Evolutionary conservation across 257 asterid species (phyloP), one percentile per base, ranked within the genome.

Genomic region (Knoxia roxburghii): DNA sequence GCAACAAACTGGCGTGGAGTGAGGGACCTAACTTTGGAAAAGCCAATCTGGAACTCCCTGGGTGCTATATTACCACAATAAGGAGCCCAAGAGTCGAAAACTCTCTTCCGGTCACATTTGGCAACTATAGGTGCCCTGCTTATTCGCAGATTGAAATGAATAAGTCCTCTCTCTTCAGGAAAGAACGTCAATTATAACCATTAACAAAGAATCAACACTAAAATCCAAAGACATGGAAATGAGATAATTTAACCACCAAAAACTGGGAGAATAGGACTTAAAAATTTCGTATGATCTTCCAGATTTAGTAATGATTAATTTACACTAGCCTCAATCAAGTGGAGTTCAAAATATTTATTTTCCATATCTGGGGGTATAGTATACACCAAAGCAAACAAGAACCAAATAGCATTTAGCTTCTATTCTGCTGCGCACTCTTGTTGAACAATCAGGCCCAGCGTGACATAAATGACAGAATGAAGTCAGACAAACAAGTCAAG

Each of bases 101-200:
- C 86, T 69, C 99, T 86, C 68, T 85, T 78, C 54, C 99, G 84
- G 68, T 93, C 99, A 73, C 96, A 85, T 81, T 79, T 81, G 56
- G 99, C 95, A 68, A 93, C 99, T 60, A 93, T 70, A 15, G 99
- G 96, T 49, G 84, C 84, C 88, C 97, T 90, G 85, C 69, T 64
- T 12, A 68, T 27, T 64, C 23, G 59, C n/a, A 61, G 40, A 71
- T 29, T 61, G 54, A 65, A 65, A 33, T 55, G 24, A 45, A 20
- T 29, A 29, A 18, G 20, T 10, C 21, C 32, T 27, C 27, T 33
- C 20, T 64, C 27, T 17, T 27, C 15, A 45, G 51, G 29, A 45
- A 6, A 24, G 18, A 17, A 26, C 3, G 15, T 27, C 24, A 14
- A 46, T 5, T 40, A 43, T 0, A 45, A 46, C 21, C 14, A 43